Evolutionary conservation across 2,329 filamentous ascomycete genomes (phyloP).

Genomic region (Chaetomiaceae sp.): DNA sequence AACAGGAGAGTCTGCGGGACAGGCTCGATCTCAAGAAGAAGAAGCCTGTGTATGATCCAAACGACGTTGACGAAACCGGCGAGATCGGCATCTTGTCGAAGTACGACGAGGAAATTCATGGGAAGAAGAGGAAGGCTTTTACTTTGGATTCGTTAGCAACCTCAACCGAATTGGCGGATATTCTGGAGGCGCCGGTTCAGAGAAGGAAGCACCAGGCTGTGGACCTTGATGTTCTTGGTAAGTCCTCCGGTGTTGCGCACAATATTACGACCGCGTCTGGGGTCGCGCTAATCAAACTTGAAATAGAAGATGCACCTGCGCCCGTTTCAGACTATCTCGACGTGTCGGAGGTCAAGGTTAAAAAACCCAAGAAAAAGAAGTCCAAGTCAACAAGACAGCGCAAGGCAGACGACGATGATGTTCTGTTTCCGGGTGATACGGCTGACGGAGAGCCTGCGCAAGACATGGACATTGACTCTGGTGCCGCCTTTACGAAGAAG

Average conservation of each 20-base stretch:
- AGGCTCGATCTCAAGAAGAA: constrained; percentile 85
- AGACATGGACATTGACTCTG: constrained; percentile 72
- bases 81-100: constrained; percentile 71
- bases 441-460: constrained; percentile 35
- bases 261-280: constrained; percentile 6
- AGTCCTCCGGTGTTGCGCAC: constrained; percentile 21
- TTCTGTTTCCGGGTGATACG: constrained; percentile 44
- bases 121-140: constrained; percentile 84
- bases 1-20: constrained; percentile 68
- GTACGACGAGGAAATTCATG: constrained; percentile 92
- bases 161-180: constrained; percentile 58
- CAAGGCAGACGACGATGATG: constrained; percentile 57
- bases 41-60: constrained; percentile 81
- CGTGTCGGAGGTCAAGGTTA: constrained; percentile 80
- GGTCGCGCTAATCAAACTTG: constrained; percentile 30
- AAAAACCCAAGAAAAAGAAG: constrained; percentile 92
- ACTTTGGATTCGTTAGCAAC: constrained; percentile 76
- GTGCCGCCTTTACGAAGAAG: constrained; percentile 51
- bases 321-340: constrained; percentile 85
- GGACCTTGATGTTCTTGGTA: constrained; percentile 66
- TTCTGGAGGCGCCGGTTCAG: constrained; percentile 47
- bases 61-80: constrained; percentile 62
- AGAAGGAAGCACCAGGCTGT: constrained; percentile 65
- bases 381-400: constrained; percentile 69
- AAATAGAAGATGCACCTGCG: constrained; percentile 49